phyloP scores from a whole-genome alignment of 1,139 yeast genomes.

The Hansenula sp. region DNA sequence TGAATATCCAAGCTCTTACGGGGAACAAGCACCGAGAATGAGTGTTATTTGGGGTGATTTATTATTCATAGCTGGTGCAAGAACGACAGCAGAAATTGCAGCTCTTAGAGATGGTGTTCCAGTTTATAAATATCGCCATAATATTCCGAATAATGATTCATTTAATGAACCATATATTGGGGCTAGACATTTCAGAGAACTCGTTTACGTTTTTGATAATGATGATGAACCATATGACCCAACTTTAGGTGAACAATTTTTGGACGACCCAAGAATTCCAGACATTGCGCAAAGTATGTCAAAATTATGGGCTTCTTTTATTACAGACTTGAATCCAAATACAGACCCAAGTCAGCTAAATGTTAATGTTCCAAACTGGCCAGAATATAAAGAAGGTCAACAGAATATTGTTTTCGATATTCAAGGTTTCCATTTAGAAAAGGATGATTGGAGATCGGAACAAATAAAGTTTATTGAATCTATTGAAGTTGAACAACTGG shows the following conservation, averaged over 20 bases:
- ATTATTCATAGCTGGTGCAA: slow-evolving; percentile 14
- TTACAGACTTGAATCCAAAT: slow-evolving; percentile 15
- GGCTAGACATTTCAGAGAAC: slow-evolving; percentile 19
- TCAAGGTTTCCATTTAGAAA: slow-evolving; percentile 9
- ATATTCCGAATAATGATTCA: slow-evolving; percentile 13
- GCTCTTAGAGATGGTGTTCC: slow-evolving; percentile 2
- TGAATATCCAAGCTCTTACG: slow-evolving; percentile 4
- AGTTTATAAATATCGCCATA: slow-evolving; percentile 18
- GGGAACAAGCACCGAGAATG: slow-evolving; percentile 8
- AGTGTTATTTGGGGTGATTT: slow-evolving; percentile 15
- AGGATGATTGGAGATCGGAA: slow-evolving; percentile 8
- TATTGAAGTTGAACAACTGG: neutral
- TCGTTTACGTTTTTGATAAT: slow-evolving; percentile 21
- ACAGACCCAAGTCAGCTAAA: neutral
- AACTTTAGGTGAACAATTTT: slow-evolving; percentile 12
- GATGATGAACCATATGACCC: slow-evolving; percentile 5
- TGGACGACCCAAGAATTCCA: slow-evolving; percentile 8
- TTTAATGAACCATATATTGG: slow-evolving; percentile 7
- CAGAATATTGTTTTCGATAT: slow-evolving; percentile 10
- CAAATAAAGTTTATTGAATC: slow-evolving; percentile 5
- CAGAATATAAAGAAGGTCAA: neutral
- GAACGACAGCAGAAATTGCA: slow-evolving; percentile 9
- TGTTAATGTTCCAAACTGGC: neutral
- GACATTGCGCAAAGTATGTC: slow-evolving; percentile 7
- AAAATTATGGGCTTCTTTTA: slow-evolving; percentile 12